These are phyloP conservation scores for Lepidium sativum DNA, from an alignment of 345 rosid genomes.

Conservation along the genomic window DNA sequence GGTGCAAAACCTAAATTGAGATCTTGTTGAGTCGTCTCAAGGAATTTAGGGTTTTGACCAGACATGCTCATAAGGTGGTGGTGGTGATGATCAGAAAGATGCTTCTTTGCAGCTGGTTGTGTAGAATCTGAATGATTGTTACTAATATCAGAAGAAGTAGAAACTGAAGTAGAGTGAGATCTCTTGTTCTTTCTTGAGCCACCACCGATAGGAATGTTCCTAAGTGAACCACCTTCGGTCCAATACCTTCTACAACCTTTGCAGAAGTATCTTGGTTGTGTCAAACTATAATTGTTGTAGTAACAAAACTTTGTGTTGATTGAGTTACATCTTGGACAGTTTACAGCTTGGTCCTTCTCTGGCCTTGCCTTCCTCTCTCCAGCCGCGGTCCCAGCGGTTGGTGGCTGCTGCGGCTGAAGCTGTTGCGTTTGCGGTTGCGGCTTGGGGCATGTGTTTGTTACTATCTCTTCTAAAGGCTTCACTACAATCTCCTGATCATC, in stretches of 20 bases:
- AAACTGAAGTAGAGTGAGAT: conserved; percentile 39
- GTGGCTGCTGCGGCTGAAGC: conserved; percentile 25
- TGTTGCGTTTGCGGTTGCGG: conserved; percentile 9
- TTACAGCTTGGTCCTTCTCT: conserved; percentile 70
- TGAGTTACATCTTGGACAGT: conserved; percentile 97
- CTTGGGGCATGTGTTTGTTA: conserved; percentile 50
- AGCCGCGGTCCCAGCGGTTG: background rate
- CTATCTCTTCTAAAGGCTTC: conserved; percentile 84
- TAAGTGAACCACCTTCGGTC: conserved; percentile 96
- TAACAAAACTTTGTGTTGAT: conserved; percentile 94
- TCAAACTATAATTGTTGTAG: conserved; percentile 96
- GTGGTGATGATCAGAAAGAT: conserved; percentile 51
- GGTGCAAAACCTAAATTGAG: conserved; percentile 65
- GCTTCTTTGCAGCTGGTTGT: conserved; percentile 39
- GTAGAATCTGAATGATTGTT: conserved; percentile 20
- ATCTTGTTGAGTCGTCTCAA: conserved; percentile 51
- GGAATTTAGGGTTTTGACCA: conserved; percentile 49
- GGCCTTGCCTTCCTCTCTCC: conserved; percentile 56
- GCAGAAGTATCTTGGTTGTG: conserved; percentile 95
- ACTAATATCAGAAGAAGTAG: conserved; percentile 20
- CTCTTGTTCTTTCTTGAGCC: conserved; percentile 97
- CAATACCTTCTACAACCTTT: conserved; percentile 97
- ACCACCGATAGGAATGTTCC: conserved; percentile 97
- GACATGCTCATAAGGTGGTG: conserved; percentile 29
- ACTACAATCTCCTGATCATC: conserved; percentile 65